phyloP scores from a whole-genome alignment of 1,139 yeast genomes.

The Yamadazyma atmosphaerica region DNA sequence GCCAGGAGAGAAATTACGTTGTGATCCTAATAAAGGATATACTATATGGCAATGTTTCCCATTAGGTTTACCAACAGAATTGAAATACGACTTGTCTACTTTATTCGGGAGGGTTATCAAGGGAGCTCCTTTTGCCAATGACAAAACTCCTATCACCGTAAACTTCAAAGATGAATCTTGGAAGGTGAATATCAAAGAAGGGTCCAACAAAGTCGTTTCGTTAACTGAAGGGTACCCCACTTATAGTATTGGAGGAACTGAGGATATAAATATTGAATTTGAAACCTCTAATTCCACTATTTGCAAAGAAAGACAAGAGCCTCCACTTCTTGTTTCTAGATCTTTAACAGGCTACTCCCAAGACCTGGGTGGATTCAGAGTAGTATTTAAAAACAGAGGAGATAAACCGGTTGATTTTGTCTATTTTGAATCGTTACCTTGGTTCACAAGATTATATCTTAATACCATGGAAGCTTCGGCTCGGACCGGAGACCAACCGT shows the following conservation, averaged over 20 bases:
- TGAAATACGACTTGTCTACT: slow-evolving; percentile 58
- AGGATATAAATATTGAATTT: slow-evolving; percentile 16
- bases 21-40: slow-evolving; percentile 62
- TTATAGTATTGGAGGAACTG: slow-evolving; percentile 10
- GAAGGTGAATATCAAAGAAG: slow-evolving; percentile 35
- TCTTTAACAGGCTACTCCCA: slow-evolving; percentile 91
- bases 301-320: slow-evolving; percentile 37
- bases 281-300: slow-evolving; percentile 33
- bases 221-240: slow-evolving; percentile 9
- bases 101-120: slow-evolving; percentile 67
- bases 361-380: slow-evolving; percentile 86
- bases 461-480: slow-evolving; percentile 51
- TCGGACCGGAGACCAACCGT: slow-evolving; percentile 24
- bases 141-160: slow-evolving; percentile 41
- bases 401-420: slow-evolving; percentile 48
- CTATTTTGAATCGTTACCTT: slow-evolving; percentile 84
- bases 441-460: slow-evolving; percentile 86
- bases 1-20: slow-evolving; percentile 64
- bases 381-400: slow-evolving; percentile 61
- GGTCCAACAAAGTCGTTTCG: slow-evolving; percentile 11
- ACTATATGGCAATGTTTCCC: slow-evolving; percentile 81
- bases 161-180: slow-evolving; percentile 47
- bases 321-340: slow-evolving; percentile 77
- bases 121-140: slow-evolving; percentile 59
- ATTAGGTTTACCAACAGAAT: slow-evolving; percentile 51